A percentile compares a stretch with the other conserved stretches of the same genome.
Conservation (phyloP, 2,329 filamentous ascomycete genomes). For the Fusarium sp. region DNA sequence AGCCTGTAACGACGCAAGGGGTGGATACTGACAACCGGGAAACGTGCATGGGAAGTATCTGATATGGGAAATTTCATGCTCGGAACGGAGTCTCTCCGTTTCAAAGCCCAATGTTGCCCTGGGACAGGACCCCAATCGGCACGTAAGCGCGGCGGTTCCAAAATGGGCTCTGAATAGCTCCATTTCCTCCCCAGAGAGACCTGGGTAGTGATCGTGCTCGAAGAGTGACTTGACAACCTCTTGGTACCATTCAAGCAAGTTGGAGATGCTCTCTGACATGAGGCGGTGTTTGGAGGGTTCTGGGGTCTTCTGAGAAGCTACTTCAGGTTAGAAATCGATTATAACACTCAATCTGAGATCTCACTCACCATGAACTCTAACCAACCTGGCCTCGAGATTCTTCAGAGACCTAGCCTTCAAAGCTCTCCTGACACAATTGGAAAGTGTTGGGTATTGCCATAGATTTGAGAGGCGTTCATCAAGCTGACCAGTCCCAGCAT, state of each 20-base stretch:
- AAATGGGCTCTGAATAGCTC: slow-evolving; percentile 16
- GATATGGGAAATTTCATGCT: slow-evolving; percentile 14
- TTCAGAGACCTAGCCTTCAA: slow-evolving; percentile 5
- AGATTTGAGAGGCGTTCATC: slow-evolving; percentile 1
- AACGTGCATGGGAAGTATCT: background rate
- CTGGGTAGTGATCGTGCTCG: background rate
- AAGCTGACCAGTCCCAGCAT: rapidly evolving
- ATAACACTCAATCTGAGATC: too few species aligned
- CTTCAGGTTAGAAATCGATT: too few species aligned
- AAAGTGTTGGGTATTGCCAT: background rate
- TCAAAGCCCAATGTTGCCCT: slow-evolving; percentile 9
- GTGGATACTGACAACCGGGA: background rate
- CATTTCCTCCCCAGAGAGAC: background rate
- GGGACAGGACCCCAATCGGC: background rate
- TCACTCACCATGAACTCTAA: background rate
- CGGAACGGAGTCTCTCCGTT: background rate
- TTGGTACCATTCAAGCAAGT: slow-evolving; percentile 11
- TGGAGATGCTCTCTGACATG: background rate
- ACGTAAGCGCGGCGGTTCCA: slow-evolving; percentile 6
- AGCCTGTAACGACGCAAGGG: background rate
- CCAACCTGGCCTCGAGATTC: background rate
- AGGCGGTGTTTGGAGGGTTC: rapidly evolving
- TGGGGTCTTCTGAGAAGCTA: background rate
- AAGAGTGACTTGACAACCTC: background rate
- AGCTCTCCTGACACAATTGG: background rate